Percentiles rank a stretch among this genome's conserved stretches.
Conservation (phyloP, 2,329 filamentous ascomycete genomes). For the Colletotrichum ledebouriae region DNA sequence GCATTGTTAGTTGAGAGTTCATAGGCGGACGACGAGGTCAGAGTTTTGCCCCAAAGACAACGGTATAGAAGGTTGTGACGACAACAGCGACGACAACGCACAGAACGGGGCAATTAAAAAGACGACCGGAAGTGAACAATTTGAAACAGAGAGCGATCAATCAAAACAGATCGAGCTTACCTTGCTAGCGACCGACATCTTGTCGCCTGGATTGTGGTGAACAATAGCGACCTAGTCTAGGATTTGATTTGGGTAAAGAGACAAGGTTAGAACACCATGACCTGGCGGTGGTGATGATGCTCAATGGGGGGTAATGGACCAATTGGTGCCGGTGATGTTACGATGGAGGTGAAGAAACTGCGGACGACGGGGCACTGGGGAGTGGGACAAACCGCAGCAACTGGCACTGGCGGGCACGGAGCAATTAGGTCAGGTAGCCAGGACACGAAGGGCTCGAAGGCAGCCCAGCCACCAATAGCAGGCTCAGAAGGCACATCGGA, state of each 20-base stretch:
- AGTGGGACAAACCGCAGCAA: slow-evolving; percentile 38
- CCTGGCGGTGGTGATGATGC: slow-evolving; percentile 41
- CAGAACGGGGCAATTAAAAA: slow-evolving; percentile 17
- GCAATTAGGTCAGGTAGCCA: slow-evolving; percentile 38
- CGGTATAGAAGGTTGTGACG: neutral
- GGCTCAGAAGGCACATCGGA: neutral
- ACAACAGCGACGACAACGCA: slow-evolving; percentile 12
- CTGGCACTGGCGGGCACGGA: slow-evolving; percentile 33
- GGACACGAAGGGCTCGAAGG: slow-evolving; percentile 28
- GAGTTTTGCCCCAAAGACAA: neutral
- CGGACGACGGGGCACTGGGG: slow-evolving; percentile 42
- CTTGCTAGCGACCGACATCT: slow-evolving; percentile 46
- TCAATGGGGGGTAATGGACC: slow-evolving; percentile 41
- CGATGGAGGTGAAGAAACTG: slow-evolving; percentile 45
- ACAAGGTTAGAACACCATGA: slow-evolving; percentile 45
- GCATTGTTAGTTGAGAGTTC: slow-evolving; percentile 23
- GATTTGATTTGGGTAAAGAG: slow-evolving; percentile 43
- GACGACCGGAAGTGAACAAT: slow-evolving; percentile 3
- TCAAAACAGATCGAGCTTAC: slow-evolving; percentile 32
- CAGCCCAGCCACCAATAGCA: slow-evolving; percentile 26
- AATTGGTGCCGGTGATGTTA: slow-evolving; percentile 43
- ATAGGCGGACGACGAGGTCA: neutral
- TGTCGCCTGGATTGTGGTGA: slow-evolving; percentile 45
- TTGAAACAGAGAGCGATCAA: slow-evolving; percentile 9
- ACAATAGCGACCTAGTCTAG: slow-evolving; percentile 46